phyloP scores from a whole-genome alignment of 352 stramenopile genomes.

The Plasmopara halstedii region DNA sequence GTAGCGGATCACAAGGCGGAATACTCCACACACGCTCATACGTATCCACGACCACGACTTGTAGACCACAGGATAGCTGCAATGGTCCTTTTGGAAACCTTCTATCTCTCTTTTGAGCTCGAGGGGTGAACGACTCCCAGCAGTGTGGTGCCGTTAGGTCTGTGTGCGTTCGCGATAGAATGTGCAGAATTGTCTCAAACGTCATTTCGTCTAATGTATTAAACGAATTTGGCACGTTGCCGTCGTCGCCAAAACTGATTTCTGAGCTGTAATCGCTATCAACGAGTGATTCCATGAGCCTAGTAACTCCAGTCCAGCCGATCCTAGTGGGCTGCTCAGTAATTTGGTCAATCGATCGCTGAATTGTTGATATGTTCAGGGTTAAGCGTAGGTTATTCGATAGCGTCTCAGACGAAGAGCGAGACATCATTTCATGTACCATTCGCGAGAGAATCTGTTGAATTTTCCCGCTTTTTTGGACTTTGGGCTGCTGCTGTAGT shows the following conservation, averaged over 20 bases:
- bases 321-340: conserved; percentile 8
- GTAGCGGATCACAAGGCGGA: conserved; percentile 61
- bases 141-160: conserved; percentile 21
- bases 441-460: conserved; percentile 66
- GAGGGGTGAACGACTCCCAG: too few species aligned
- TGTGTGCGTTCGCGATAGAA: conserved; percentile 57
- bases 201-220: conserved; percentile 55
- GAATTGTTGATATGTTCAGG: conserved; percentile 45
- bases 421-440: conserved; percentile 29
- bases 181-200: conserved; percentile 73
- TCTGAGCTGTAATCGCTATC: conserved; percentile 4
- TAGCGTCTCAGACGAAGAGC: conserved; percentile 36
- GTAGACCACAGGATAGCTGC: conserved; percentile 52
- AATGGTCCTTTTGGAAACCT: conserved; percentile 70
- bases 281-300: conserved; percentile 26
- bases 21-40: conserved; percentile 82
- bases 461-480: conserved; percentile 27
- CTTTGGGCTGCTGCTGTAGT: conserved; percentile 15
- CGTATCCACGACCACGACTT: conserved; percentile 62
- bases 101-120: conserved; percentile 31
- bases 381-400: conserved; percentile 39
- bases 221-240: conserved; percentile 7
- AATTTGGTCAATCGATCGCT: conserved; percentile 39
- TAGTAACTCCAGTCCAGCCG: conserved; percentile 16
- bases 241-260: conserved; percentile 7